Percentiles rank a stretch among this genome's conserved stretches.
Conservation (phyloP, 306 rosid genomes). For the Glycine latifolia region DNA sequence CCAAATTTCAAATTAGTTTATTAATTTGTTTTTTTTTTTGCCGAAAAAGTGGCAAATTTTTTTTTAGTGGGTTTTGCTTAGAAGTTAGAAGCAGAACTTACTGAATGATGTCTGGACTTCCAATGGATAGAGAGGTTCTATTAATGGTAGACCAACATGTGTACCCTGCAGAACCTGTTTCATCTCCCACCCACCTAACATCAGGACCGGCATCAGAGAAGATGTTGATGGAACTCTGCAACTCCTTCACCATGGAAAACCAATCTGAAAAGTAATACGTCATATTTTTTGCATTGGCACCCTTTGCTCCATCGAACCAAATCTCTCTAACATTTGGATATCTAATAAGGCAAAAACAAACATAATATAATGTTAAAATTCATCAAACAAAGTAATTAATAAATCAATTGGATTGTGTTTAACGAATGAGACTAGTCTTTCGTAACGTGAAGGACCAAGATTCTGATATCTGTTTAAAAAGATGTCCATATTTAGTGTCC, state of each 20-base stretch:
- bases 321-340: conserved; percentile 75
- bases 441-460: too few species aligned
- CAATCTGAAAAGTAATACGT: conserved; percentile 80
- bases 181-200: conserved; percentile 89
- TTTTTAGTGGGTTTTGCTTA: background rate
- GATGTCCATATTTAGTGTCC: too few species aligned
- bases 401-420: background rate
- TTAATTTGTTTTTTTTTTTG: too few species aligned
- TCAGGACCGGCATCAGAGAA: conserved; percentile 97
- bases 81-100: conserved; percentile 52
- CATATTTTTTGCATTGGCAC: conserved; percentile 68
- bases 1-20: too few species aligned
- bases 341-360: conserved; percentile 37
- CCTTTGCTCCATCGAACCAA: conserved; percentile 97
- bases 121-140: conserved; percentile 73
- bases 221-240: conserved; percentile 86
- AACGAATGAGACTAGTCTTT: too few species aligned
- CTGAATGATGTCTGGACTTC: conserved; percentile 59
- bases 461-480: too few species aligned
- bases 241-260: conserved; percentile 83
- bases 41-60: too few species aligned
- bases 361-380: background rate
- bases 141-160: conserved; percentile 88
- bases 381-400: background rate
- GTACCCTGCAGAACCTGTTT: conserved; percentile 66